These are phyloP conservation scores for Amphibolis antarctica DNA, from an alignment of 106 monocot species.

Conservation along the genomic window DNA sequence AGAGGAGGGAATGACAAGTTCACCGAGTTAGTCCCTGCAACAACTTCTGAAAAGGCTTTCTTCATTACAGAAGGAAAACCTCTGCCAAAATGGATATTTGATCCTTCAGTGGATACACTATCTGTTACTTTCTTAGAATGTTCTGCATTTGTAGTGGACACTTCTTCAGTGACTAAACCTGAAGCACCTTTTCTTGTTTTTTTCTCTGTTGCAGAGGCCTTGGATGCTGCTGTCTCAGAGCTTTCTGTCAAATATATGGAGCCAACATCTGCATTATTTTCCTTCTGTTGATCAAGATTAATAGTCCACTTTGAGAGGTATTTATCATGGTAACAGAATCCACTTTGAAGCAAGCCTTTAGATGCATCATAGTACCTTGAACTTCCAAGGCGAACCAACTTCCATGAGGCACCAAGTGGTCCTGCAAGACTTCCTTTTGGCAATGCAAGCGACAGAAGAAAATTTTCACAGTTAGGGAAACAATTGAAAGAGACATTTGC, in stretches of 20 bases:
- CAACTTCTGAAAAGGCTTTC: constrained; percentile 93
- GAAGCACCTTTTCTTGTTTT: constrained; percentile 24
- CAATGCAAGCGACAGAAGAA: constrained; percentile 46
- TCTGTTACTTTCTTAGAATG: constrained; percentile 20
- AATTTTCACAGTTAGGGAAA: constrained; percentile 55
- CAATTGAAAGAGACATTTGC: constrained; percentile 55
- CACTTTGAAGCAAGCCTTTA: constrained; percentile 81
- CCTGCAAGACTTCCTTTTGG: constrained; percentile 30
- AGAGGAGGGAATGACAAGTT: constrained; percentile 39
- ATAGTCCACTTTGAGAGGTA: constrained; percentile 61
- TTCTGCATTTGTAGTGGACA: neutral
- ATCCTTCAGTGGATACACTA: constrained; percentile 13
- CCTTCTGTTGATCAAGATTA: constrained; percentile 19
- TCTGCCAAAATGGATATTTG: constrained; percentile 59
- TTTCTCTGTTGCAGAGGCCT: constrained; percentile 6
- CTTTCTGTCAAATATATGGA: constrained; percentile 4
- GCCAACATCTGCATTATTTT: constrained; percentile 4
- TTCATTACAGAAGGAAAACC: constrained; percentile 60
- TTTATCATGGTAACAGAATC: constrained; percentile 60
- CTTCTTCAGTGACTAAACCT: constrained; percentile 14
- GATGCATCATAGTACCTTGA: constrained; percentile 73
- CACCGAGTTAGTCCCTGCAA: constrained; percentile 37
- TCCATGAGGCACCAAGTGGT: constrained; percentile 49
- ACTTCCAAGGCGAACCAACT: constrained; percentile 60
- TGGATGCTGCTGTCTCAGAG: constrained; percentile 10